Percentiles rank a stretch among this genome's conserved stretches.
Evolutionary conservation across 257 asterid species (phyloP).

Genomic region (Solanum piurae): DNA sequence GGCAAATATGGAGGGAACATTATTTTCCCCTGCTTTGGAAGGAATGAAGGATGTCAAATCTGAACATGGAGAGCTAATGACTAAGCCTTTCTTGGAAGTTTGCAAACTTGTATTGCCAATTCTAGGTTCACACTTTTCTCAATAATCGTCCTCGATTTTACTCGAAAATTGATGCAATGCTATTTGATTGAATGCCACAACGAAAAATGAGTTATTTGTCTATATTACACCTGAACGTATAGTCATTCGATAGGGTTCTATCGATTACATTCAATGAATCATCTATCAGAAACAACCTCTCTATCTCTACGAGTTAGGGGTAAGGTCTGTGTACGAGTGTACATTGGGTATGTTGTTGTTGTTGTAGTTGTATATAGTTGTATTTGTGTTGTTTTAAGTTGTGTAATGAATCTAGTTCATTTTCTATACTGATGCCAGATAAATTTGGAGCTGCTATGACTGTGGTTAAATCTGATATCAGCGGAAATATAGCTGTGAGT

Average conservation of each 20-base stretch:
- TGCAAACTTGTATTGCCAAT: slow-evolving; percentile 77
- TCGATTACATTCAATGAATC: neutral
- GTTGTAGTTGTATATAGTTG: neutral
- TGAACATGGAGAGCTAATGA: slow-evolving; percentile 56
- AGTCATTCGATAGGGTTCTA: neutral
- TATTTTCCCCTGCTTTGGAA: slow-evolving; percentile 54
- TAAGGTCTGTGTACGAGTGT: neutral
- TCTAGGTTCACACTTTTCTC: slow-evolving; percentile 33
- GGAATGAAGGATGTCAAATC: slow-evolving; percentile 58
- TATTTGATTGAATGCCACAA: neutral
- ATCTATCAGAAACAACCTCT: neutral
- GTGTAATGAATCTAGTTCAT: neutral
- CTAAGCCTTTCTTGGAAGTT: slow-evolving; percentile 70
- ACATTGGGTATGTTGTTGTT: neutral
- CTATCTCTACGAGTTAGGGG: neutral
- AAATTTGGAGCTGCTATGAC: slow-evolving; percentile 82
- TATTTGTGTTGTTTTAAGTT: neutral
- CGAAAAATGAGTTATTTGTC: neutral
- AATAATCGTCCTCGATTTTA: neutral
- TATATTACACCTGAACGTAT: neutral
- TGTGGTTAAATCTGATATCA: slow-evolving; percentile 64
- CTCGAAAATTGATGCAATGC: neutral
- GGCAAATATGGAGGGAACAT: slow-evolving; percentile 40
- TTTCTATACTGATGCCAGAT: slow-evolving; percentile 29
- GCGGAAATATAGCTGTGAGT: slow-evolving; percentile 66